Percentiles rank a stretch among this genome's conserved stretches.
These are phyloP conservation scores for Trametes villosa DNA, from an alignment of 768 basidiomycete genomes.

Conservation along the genomic window DNA sequence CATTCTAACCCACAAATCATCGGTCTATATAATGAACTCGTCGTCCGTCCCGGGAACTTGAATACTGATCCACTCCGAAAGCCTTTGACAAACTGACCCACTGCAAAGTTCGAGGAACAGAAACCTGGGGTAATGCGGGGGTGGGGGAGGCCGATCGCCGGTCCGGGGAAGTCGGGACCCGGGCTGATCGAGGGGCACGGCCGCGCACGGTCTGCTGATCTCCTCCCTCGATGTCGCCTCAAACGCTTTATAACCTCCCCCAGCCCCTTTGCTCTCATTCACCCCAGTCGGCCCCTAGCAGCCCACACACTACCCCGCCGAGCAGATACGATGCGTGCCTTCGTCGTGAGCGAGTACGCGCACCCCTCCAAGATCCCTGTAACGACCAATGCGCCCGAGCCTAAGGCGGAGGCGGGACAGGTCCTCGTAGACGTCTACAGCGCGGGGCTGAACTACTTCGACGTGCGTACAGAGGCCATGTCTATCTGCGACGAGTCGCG, in stretches of 20 bases:
- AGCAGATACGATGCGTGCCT: constrained; percentile 68
- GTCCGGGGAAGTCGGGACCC: constrained; percentile 12
- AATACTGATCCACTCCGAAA: too few species aligned
- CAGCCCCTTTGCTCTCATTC: neutral
- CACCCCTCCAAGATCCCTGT: constrained; percentile 48
- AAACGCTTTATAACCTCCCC: neutral
- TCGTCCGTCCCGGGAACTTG: too few species aligned
- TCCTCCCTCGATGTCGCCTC: neutral
- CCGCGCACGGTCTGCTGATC: constrained; percentile 5
- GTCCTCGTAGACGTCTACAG: constrained; percentile 58
- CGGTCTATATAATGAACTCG: too few species aligned
- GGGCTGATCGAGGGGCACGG: neutral
- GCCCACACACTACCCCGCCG: neutral
- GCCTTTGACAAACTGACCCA: neutral
- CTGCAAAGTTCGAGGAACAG: neutral
- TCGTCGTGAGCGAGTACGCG: constrained; percentile 68
- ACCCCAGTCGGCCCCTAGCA: neutral
- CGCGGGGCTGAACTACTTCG: constrained; percentile 56
- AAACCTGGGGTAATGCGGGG: constrained; percentile 6
- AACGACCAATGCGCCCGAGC: constrained; percentile 44
- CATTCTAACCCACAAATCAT: too few species aligned
- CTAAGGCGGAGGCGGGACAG: constrained; percentile 41
- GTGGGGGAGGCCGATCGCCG: neutral
- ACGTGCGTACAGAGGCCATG: constrained; percentile 28
- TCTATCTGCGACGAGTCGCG: neutral